Evolutionary conservation across 2,329 filamentous ascomycete genomes (phyloP).

Genomic region (Cladosporium sp.): DNA sequence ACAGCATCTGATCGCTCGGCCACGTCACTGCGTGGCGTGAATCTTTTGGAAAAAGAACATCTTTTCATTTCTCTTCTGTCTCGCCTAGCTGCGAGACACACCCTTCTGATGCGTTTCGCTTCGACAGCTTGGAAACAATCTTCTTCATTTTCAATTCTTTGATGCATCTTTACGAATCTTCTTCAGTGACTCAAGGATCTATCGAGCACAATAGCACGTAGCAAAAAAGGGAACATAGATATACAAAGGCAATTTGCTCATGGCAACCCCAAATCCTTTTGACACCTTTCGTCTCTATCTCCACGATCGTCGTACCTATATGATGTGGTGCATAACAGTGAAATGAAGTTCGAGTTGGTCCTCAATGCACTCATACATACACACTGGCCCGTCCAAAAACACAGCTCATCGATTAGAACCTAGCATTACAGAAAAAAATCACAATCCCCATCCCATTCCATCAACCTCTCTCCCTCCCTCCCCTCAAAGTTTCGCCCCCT

Average conservation of each 20-base stretch:
- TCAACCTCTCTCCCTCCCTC: not conserved
- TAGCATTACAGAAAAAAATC: too few species aligned
- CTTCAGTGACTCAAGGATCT: not conserved
- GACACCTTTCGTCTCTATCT: too few species aligned
- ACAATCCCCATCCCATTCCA: too few species aligned
- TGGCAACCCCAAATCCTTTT: not conserved
- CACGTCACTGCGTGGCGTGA: not conserved
- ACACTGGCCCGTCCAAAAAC: too few species aligned
- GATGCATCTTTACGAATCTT: not conserved
- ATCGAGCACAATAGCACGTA: not conserved
- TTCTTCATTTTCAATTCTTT: not conserved
- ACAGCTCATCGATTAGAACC: too few species aligned
- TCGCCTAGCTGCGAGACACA: not conserved
- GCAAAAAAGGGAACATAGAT: not conserved
- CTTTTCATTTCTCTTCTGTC: not conserved
- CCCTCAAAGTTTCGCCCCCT: slow-evolving; percentile 40
- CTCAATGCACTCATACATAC: too few species aligned
- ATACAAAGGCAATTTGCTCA: not conserved
- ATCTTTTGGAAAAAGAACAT: not conserved
- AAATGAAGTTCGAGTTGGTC: too few species aligned
- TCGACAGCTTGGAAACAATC: not conserved
- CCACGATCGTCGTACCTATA: too few species aligned
- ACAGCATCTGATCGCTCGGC: not conserved
- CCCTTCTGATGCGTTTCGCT: not conserved
- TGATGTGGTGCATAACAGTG: too few species aligned